Base-by-base conservation (phyloP, 306 rosid genomes). In the Acacia crassicarpa region DNA sequence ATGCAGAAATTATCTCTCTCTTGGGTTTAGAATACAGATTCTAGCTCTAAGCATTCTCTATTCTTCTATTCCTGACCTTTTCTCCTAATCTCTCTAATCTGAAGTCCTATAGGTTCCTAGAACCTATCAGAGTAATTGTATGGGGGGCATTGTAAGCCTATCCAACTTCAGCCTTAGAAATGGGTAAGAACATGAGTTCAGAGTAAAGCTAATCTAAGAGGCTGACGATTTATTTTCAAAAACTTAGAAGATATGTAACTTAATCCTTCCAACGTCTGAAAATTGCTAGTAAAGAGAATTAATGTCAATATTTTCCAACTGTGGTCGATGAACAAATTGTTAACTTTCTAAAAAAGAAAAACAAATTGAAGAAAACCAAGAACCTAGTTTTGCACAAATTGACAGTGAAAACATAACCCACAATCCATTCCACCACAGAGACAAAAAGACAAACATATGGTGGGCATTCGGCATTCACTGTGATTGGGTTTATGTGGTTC, bases 371-470 rank as follows among this genome's bases (percentile, higher is more conserved):
- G 46, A 78, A 82, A 74, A 14, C 78, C 56, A 78, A 66, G 5
- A 16, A 80, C 22, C 14, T 22, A 20, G 8, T 40, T 17, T 41
- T 17, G 4, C 71, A 32, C 11, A n/a, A 20, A 25, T 45, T 74
- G 23, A 41, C 6, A 78, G 33, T 4, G 54, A 27, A 33, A 59
- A 30, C 10, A 67, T 33, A 38, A 71, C 45, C 23, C 46, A 59
- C 41, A 75, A 79, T 43, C 17, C 13, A 41, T 4, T 11, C 8
- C 13, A n/a, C 33, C 19, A 13, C 23, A 72, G 20, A 45, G 17
- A 70, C 75, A 78, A 53, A 83, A 23, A 32, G 38, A 30, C 61
- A 70, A 72, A 74, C 59, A 72, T 43, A 45, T 23, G 6, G 23
- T 8, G 4, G 40, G 10, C 76, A 71, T 71, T 15, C 15, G n/a